Conservation (phyloP, 73 alveolate species). For the Paramecium caudatum region DNA sequence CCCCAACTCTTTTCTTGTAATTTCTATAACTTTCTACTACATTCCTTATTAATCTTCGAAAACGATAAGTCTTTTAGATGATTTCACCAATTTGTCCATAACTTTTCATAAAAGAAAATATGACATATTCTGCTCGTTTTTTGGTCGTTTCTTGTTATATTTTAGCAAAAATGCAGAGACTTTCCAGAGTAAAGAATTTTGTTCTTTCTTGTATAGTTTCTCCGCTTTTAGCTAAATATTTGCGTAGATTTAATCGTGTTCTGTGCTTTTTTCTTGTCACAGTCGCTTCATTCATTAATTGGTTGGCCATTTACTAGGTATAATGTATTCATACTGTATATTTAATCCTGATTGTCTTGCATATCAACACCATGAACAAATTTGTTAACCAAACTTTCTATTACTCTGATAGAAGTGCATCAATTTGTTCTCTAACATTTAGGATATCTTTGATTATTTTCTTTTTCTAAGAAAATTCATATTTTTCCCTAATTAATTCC, state of each 20-base stretch:
- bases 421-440: conserved; percentile 27
- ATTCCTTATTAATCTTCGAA: conserved; percentile 28
- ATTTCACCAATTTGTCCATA: conserved; percentile 65
- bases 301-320: neutral
- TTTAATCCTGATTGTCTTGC: neutral
- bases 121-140: neutral
- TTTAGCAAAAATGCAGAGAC: neutral
- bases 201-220: conserved; percentile 42
- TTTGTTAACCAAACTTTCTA: conserved; percentile 15
- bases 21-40: conserved; percentile 32
- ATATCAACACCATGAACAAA: neutral
- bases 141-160: neutral
- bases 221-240: neutral
- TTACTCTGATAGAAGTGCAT: neutral
- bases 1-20: conserved; percentile 43
- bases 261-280: neutral
- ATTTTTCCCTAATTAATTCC: neutral
- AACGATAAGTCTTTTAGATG: conserved; percentile 33
- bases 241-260: conserved; percentile 41
- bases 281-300: neutral
- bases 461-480: conserved; percentile 37
- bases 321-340: neutral
- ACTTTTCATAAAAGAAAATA: conserved; percentile 56
- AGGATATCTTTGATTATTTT: conserved; percentile 50
- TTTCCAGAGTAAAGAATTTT: neutral